Conservation (phyloP, 495 filamentous ascomycete species). For the Penicillium atrosanguineum region DNA sequence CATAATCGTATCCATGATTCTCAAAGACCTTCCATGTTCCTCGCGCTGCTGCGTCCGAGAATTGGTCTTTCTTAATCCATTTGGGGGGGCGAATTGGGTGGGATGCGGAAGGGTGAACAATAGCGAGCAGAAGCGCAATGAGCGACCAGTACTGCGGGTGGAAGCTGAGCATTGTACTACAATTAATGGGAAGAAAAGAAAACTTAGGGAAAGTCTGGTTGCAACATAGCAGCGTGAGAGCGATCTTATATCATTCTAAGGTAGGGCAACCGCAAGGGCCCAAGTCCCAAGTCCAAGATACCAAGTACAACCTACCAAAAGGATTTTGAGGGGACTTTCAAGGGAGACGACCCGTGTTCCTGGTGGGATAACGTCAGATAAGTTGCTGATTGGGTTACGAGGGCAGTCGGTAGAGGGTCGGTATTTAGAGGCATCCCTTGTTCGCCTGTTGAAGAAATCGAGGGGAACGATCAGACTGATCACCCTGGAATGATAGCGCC, state of each 20-base stretch:
- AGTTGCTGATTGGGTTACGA: not conserved
- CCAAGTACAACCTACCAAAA: conserved; percentile 16
- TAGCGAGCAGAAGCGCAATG: conserved; percentile 8
- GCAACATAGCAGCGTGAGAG: not conserved
- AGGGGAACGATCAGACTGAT: conserved; percentile 23
- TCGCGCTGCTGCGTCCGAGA: not conserved
- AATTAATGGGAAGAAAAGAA: not conserved
- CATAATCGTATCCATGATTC: not conserved
- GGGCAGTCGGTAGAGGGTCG: not conserved
- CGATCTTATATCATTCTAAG: conserved; percentile 9
- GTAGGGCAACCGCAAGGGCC: conserved; percentile 19
- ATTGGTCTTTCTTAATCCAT: conserved; percentile 9
- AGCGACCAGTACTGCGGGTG: conserved; percentile 4
- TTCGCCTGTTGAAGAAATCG: conserved; percentile 6
- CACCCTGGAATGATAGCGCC: conserved; percentile 14
- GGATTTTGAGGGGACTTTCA: not conserved
- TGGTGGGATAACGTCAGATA: not conserved
- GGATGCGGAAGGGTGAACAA: conserved; percentile 9
- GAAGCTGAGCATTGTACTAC: not conserved
- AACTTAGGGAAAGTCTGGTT: not conserved
- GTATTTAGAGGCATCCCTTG: conserved; percentile 25
- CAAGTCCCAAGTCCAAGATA: not conserved
- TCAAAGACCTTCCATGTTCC: conserved; percentile 11
- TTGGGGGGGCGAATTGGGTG: conserved; percentile 14
- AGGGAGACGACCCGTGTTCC: not conserved